Base-by-base conservation (phyloP, 257 asterid genomes). In the Primulina tabacum region DNA sequence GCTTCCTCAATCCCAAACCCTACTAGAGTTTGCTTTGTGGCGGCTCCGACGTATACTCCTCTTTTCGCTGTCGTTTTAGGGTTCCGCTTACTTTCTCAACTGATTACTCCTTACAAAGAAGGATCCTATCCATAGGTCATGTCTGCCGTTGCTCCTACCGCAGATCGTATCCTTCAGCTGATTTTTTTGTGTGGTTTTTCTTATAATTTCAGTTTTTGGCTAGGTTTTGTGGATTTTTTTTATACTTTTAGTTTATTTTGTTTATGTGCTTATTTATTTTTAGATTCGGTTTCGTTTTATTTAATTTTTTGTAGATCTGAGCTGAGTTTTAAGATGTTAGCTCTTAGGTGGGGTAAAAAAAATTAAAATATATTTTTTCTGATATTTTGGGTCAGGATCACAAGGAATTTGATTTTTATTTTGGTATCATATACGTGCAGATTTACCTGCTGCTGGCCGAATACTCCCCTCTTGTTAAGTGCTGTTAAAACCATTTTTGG, bases 61-160 rank as follows among this genome's bases (percentile, higher is more conserved):
- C 77, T 26, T 24, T n/a, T 60, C 52, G 47, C 76, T 24, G 75
- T 60, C 69, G 21, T 16, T 37, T 67, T 21, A 7, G 20, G 40
- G 62, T 18, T 50, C 53, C 57, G 56, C 52, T 14, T 67, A 63
- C 71, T 17, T 70, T 34, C 32, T 64, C 43, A 8, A 50, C 5
- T 17, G 7, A 16, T 50, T 50, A 4, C 17, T 17, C 57, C 4
- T 4, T 40, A 10, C 56, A 21, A 35, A 47, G 53, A 75, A 6
- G 55, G 78, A 76, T 58, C 62, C 66, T 65, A n/a, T 30, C 32
- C 73, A 17, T 68, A 47, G 32, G 37, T 68, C 71, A 87, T 87
- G 90, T 88, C 90, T 20, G 76, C 87, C 68, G 85, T 85, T 71
- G 84, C 85, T 74, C 82, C 84, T 47, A 78, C 88, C 61, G 78